Conservation (phyloP, 352 stramenopile species). For the Phytophthora aleatoria region DNA sequence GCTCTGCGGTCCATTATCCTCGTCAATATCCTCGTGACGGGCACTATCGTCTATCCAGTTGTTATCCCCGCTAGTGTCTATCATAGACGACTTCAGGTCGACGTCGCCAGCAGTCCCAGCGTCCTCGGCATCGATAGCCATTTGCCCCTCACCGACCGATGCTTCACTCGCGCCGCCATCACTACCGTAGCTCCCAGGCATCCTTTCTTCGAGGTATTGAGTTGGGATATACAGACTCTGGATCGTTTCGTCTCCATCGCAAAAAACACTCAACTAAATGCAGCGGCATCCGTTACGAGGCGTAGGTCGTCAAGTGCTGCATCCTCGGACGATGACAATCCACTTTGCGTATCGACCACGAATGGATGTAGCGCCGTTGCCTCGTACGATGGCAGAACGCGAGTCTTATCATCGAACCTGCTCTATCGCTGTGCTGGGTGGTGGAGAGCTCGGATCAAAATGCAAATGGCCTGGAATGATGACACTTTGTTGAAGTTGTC, state of each 20-base stretch:
- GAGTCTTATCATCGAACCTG: constrained; percentile 7
- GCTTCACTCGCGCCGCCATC: constrained; percentile 10
- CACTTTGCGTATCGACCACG: constrained; percentile 12
- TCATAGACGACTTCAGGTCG: constrained; percentile 26
- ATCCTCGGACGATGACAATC: background rate
- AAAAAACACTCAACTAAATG: constrained; percentile 15
- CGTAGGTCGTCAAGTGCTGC: background rate
- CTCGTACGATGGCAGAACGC: constrained; percentile 5
- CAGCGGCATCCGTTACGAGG: constrained; percentile 8
- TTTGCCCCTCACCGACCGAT: constrained; percentile 6
- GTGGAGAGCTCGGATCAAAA: constrained; percentile 6
- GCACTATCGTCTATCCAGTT: constrained; percentile 20
- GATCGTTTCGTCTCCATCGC: constrained; percentile 15
- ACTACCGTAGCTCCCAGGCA: constrained; percentile 16
- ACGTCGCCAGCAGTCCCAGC: background rate
- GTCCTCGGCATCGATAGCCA: constrained; percentile 14
- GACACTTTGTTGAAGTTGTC: constrained; percentile 13
- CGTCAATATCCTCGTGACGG: constrained; percentile 26
- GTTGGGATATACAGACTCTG: constrained; percentile 2
- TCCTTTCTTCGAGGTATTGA: constrained; percentile 1
- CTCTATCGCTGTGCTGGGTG: constrained; percentile 17
- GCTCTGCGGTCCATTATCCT: constrained; percentile 17
- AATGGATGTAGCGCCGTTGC: constrained; percentile 5
- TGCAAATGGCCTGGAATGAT: constrained; percentile 1
- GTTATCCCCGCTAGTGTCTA: constrained; percentile 27